Evolutionary conservation across 495 filamentous ascomycete species (phyloP), one percentile per base, ranked within the genome.

Genomic region (Pseudoneurospora amorphoporcata): DNA sequence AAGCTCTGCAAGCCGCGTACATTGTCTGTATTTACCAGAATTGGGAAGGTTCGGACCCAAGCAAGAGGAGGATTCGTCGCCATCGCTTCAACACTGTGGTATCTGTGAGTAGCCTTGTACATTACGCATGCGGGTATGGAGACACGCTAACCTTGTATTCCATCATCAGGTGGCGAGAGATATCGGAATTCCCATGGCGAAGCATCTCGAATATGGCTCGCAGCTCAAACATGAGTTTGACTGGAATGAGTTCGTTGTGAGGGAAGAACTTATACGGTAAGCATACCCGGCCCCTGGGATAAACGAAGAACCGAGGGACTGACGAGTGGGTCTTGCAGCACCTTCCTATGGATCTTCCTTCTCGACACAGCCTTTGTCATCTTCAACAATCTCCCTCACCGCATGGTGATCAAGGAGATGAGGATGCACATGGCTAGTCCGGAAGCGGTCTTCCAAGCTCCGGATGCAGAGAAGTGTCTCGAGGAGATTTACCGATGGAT

Each of bases 331-430:
- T 42, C 29, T 35, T 35, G 10, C 16, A 79, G 77, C 0, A 70
- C 69, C 14, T 79, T 77, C 37, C 58, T 70, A 4, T 80, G 78
- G 77, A 75, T 79, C 9, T 80, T 80, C 37, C 70, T 80, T 8
- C 45, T 80, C 35, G 78, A 80, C 58, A 75, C 78, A 1, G 78
- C 77, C 14, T 80, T 80, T 70, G 78, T 80, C 70, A 80, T 80
- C 43, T 80, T 80, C 73, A 80, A 80, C 68, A 80, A 80, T 37
- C 74, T 79, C 19, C 78, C 78, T 10, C 77, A 80, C 43, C 74
- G 78, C n/a, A 79, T 80, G 75, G 78, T 80, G 4, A 77, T 79
- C 74, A 80, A 80, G 72, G 78, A 80, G 72, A 79, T 79, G 78
- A 76, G 72, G 53, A 80, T 79, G 77, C 74, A 77, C 68, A 72